These are phyloP conservation scores for Tetrastigma voinierianum DNA, from an alignment of 164 flowering plant genomes.

Conservation along the genomic window DNA sequence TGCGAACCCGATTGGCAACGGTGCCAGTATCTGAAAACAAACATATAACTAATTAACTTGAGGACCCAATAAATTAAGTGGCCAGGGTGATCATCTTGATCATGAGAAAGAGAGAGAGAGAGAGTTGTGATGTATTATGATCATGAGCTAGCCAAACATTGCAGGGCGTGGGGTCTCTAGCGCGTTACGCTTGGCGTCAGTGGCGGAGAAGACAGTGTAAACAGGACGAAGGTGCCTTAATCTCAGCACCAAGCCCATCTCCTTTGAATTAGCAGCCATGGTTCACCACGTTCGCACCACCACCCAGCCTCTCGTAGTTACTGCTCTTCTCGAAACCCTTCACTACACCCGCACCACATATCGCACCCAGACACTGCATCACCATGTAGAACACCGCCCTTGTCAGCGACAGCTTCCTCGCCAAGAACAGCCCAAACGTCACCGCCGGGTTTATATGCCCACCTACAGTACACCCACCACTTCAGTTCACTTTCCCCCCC, in stretches of 20 bases:
- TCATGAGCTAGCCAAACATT: no score
- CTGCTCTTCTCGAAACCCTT: constrained; percentile 51
- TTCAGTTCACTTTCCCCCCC: no score
- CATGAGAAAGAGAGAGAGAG: neutral
- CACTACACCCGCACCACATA: constrained; percentile 81
- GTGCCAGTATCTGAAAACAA: constrained; percentile 66
- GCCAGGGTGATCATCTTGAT: neutral
- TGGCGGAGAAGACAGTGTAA: constrained; percentile 89
- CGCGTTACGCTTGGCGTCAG: constrained; percentile 91
- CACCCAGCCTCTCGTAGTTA: constrained; percentile 31
- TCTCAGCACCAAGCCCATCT: constrained; percentile 82
- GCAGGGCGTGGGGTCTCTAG: constrained; percentile 91
- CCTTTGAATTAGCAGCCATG: constrained; percentile 83
- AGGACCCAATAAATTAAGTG: neutral
- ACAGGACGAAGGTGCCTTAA: constrained; percentile 85
- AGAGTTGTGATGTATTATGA: no score
- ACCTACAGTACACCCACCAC: constrained; percentile 40
- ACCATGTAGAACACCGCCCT: constrained; percentile 77
- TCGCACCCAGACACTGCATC: constrained; percentile 87
- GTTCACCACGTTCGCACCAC: constrained; percentile 66
- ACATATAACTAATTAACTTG: neutral
- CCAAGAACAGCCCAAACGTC: constrained; percentile 78
- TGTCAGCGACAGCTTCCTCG: constrained; percentile 68
- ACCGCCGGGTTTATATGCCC: constrained; percentile 90
- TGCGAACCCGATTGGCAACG: constrained; percentile 80